Evolutionary conservation across 495 filamentous ascomycete species (phyloP).

Genomic region (Penicillium odoratum): DNA sequence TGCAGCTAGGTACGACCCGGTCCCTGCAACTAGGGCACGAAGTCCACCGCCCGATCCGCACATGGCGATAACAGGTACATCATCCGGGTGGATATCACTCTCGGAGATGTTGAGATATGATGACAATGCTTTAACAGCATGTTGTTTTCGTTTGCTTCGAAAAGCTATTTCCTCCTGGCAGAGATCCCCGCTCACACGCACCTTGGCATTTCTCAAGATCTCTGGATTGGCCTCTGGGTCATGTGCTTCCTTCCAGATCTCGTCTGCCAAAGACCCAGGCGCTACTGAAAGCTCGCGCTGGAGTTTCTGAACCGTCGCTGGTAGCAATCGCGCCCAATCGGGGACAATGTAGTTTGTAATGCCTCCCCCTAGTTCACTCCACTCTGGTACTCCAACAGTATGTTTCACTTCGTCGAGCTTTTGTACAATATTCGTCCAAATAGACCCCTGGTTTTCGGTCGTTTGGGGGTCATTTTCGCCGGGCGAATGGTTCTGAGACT

Average conservation of each 20-base stretch:
- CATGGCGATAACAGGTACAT: constrained; percentile 89
- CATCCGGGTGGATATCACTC: constrained; percentile 82
- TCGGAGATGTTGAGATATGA: constrained; percentile 76
- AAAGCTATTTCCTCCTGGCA: constrained; percentile 82
- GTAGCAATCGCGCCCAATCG: constrained; percentile 76
- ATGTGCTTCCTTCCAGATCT: constrained; percentile 90
- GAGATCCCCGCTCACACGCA: constrained; percentile 78
- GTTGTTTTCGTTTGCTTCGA: constrained; percentile 58
- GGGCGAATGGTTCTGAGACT: constrained; percentile 6
- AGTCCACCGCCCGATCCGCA: constrained; percentile 92
- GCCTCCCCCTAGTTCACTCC: constrained; percentile 60
- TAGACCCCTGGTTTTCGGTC: constrained; percentile 29
- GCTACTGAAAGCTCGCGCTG: constrained; percentile 84
- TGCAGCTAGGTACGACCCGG: constrained; percentile 77
- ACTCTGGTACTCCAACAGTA: constrained; percentile 57
- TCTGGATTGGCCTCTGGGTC: constrained; percentile 83
- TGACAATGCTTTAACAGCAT: constrained; percentile 70
- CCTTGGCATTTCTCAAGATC: constrained; percentile 72
- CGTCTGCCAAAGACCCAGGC: constrained; percentile 81
- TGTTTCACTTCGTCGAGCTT: constrained; percentile 55
- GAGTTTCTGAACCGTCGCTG: constrained; percentile 77
- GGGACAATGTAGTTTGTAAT: constrained; percentile 72
- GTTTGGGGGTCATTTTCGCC: background rate
- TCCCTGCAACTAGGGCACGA: constrained; percentile 83
- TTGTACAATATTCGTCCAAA: constrained; percentile 60